phyloP scores from a whole-genome alignment of 2,329 filamentous ascomycete species.

The Calonectria henricotiae region DNA sequence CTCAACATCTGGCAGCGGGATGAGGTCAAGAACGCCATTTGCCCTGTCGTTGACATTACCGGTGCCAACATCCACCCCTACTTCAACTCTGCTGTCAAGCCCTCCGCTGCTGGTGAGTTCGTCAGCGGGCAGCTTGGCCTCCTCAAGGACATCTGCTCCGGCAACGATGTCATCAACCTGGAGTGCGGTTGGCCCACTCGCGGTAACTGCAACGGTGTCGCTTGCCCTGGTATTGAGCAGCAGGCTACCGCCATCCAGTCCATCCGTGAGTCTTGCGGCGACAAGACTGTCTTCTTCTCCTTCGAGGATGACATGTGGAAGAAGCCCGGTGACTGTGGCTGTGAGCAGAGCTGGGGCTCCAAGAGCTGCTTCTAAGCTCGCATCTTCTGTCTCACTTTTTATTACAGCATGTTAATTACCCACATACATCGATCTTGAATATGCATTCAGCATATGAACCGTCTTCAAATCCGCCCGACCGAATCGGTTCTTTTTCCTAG shows the following conservation, averaged over 20 bases:
- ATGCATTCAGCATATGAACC: slow-evolving; percentile 53
- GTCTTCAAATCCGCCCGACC: slow-evolving; percentile 47
- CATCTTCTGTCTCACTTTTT: slow-evolving; percentile 17
- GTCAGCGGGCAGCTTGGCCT: slow-evolving; percentile 81
- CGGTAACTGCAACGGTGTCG: slow-evolving; percentile 80
- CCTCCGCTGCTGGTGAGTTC: slow-evolving; percentile 82
- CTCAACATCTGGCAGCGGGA: slow-evolving; percentile 82
- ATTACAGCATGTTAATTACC: slow-evolving; percentile 46
- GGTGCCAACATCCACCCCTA: slow-evolving; percentile 93
- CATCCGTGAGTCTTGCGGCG: slow-evolving; percentile 78
- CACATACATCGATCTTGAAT: slow-evolving; percentile 41
- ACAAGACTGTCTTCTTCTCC: slow-evolving; percentile 85
- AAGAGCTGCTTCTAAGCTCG: slow-evolving; percentile 48
- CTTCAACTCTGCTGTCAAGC: slow-evolving; percentile 83
- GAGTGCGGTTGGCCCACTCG: slow-evolving; percentile 91
- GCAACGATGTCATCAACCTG: slow-evolving; percentile 83
- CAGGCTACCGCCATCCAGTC: slow-evolving; percentile 82
- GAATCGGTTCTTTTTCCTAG: slow-evolving; percentile 42
- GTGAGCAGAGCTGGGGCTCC: slow-evolving; percentile 87
- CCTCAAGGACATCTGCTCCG: slow-evolving; percentile 79
- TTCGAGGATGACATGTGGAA: slow-evolving; percentile 90
- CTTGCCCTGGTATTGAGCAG: slow-evolving; percentile 77
- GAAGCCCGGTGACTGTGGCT: slow-evolving; percentile 75
- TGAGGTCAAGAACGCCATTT: slow-evolving; percentile 74
- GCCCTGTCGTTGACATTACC: slow-evolving; percentile 82